phyloP scores from a whole-genome alignment of 164 flowering plant genomes.

The Liriodendron chinense region DNA sequence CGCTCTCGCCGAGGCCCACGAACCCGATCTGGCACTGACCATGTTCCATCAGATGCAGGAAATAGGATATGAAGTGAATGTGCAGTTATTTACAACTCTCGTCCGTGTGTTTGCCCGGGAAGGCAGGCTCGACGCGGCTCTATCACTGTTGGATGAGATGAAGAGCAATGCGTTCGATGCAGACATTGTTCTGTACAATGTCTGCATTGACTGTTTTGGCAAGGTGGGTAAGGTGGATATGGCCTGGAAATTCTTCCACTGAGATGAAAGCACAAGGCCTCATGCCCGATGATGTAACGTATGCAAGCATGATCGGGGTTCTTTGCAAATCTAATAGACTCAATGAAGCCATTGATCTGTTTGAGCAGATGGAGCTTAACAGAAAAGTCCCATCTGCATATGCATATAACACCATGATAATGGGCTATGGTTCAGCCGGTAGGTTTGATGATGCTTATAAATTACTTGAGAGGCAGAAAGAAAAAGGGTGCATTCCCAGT shows the following conservation, averaged over 20 bases:
- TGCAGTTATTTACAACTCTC: constrained; percentile 78
- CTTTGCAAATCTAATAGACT: constrained; percentile 68
- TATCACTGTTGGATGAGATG: constrained; percentile 86
- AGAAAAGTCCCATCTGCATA: constrained; percentile 80
- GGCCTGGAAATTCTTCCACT: constrained; percentile 97
- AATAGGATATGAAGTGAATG: constrained; percentile 77
- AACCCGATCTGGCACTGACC: constrained; percentile 64
- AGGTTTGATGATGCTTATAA: constrained; percentile 75
- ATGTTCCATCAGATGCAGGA: constrained; percentile 94
- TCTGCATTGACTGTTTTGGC: constrained; percentile 92
- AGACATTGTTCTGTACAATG: constrained; percentile 87
- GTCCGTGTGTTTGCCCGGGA: constrained; percentile 72
- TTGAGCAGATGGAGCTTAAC: constrained; percentile 70
- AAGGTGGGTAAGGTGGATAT: constrained; percentile 88
- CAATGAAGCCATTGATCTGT: constrained; percentile 73
- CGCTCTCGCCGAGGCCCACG: constrained; percentile 55
- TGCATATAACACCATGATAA: constrained; percentile 95
- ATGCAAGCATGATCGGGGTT: constrained; percentile 91
- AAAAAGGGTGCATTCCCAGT: constrained; percentile 80
- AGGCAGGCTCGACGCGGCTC: constrained; percentile 80
- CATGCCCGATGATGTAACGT: constrained; percentile 86
- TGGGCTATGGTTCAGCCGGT: constrained; percentile 91
- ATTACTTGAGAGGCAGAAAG: constrained; percentile 79
- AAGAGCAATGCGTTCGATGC: constrained; percentile 56
- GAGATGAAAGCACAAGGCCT: constrained; percentile 75